Base-by-base conservation (phyloP, 176 grass and related monocot species). In the Bothriochloa decipiens region DNA sequence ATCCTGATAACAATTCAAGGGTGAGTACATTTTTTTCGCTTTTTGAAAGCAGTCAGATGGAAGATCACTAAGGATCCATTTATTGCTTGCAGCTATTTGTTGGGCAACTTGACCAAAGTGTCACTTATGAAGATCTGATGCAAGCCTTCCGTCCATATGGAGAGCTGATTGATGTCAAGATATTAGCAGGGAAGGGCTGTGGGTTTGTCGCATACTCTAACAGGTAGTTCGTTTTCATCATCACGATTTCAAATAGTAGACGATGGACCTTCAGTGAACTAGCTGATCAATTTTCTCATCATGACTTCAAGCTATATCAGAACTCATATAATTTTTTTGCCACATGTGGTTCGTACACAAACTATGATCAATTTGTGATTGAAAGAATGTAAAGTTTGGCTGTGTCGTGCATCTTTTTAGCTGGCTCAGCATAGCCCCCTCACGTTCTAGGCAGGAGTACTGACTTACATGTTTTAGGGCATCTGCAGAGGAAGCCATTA, bases 81-180 rank as follows among this genome's bases (percentile, higher is more conserved):
- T 22, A 62, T 65, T 76, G 3, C 53, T 83, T 82, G 37, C 76
- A 94, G 92, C 60, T 94, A 74, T 91, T 94, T 87, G 73, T 94
- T 36, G 81, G 84, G 55, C 45, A 63, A 14, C 81, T 94, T 82
- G 84, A 85, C 57, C 62, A 58, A 61, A 83, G 79, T 43, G 81
- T 89, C 35, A 87, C 81, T 82, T 74, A 75, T 75, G 89, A 84
- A 74, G 84, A 87, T 89, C 35, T 94, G 12, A 70, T 61, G 49
- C 77, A 85, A 82, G 68, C 81, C 36, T 94, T 89, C 76, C 75
- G 72, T 70, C 89, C 69, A 28, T 89, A 87, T 76, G 92, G 92
- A 47, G 92, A 94, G 26, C 3, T 94, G 70, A 69, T 79, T 42
- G 16, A 81, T 58, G 90, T 82, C 17, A 94, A 72, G 53, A 27